Base-by-base conservation (phyloP, 2,329 filamentous ascomycete species). In the Blumeriella jaapii region DNA sequence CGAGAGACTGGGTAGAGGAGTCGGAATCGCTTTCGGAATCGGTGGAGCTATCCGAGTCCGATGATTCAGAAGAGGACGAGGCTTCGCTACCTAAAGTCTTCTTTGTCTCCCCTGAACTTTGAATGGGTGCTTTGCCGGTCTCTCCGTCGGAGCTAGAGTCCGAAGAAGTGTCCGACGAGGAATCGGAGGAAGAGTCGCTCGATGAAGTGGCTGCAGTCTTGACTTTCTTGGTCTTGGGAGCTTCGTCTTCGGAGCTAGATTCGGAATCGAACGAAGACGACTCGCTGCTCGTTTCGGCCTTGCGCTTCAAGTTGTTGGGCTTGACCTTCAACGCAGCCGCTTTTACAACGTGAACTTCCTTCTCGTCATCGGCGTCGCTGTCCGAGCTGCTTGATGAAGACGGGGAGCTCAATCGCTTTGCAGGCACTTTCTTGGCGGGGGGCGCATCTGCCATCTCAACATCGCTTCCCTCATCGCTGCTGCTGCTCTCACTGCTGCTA, bases 151-250 rank as follows among this genome's bases (percentile, higher is more conserved):
- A 54, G 7, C 55, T 56, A n/a, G 31, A 35, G 8, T 60, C 58
- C 7, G 60, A 61, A 36, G 58, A 57, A 7, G 52, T 52, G 17
- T 50, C 43, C 11, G 53, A 56, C 15, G 40, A 37, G 1, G 62
- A 64, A 31, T 58, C 55, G 8, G 62, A 64, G 20, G 40, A 42
- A 15, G 41, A 34, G 17, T 35, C 38, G 14, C 27, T 33, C 12
- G 45, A 48, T 9, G 38, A 37, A 15, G 47, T 54, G n/a, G 45
- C 39, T 15, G 52, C 43, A 2, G 57, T 52, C 55, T 69, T 63
- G 18, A 59, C 61, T 57, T 73, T 76, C 61, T 77, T 77, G 16
- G 58, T 46, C 40, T 61, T 61, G 3, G 64, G 68, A 20, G 58
- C 59, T 39, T 67, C 61, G 25, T 61, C 61, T 24, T 67, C 64